These are phyloP conservation scores for Triticum monococcum DNA, from an alignment of 176 grass and related monocot genomes.

Conservation along the genomic window DNA sequence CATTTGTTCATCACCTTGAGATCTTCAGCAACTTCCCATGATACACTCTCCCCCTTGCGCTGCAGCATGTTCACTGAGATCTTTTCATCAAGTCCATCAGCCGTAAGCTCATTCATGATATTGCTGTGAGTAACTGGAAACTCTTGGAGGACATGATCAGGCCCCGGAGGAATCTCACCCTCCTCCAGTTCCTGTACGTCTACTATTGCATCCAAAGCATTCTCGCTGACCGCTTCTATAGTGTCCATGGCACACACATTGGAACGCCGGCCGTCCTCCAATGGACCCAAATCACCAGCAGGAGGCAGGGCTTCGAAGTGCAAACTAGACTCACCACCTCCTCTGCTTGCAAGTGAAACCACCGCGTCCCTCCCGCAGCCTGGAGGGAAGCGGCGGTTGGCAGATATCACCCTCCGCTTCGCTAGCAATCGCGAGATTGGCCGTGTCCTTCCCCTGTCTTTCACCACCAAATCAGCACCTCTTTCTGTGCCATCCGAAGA, in stretches of 20 bases:
- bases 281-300: neutral
- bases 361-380: neutral
- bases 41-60: neutral
- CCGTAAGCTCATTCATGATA: neutral
- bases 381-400: neutral
- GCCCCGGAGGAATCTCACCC: neutral
- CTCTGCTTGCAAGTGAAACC: neutral
- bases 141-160: neutral
- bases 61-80: neutral
- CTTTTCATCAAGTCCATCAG: neutral
- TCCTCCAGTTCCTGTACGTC: conserved; percentile 17
- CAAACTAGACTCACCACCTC: neutral
- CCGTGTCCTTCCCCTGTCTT: neutral
- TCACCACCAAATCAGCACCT: neutral
- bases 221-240: neutral
- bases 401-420: neutral
- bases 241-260: neutral
- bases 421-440: neutral
- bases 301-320: neutral
- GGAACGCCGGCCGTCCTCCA: neutral
- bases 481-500: neutral
- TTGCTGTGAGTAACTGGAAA: neutral
- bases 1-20: neutral
- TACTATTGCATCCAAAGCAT: neutral
- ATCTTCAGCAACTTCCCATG: conserved; percentile 12